These are phyloP conservation scores for Mucor lusitanicus DNA, from an alignment of 371 early-diverging fungal species.

Conservation along the genomic window DNA sequence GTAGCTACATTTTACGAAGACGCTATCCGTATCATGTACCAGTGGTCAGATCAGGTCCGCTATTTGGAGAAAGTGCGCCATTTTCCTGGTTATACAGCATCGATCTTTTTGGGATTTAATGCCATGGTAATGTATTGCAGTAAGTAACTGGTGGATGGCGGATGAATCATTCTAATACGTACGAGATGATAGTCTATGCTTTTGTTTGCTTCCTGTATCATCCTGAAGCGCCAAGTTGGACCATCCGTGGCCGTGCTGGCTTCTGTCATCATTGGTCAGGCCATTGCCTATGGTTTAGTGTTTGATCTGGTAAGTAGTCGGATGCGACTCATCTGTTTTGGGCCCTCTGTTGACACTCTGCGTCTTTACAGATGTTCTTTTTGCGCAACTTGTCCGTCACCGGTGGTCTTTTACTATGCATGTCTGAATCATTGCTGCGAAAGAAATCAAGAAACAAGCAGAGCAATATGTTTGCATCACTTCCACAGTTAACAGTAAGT, in stretches of 20 bases:
- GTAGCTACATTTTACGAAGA: slow-evolving; percentile 46
- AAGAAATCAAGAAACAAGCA: slow-evolving; percentile 27
- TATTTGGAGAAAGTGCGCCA: slow-evolving; percentile 28
- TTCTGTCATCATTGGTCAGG: slow-evolving; percentile 75
- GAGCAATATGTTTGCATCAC: slow-evolving; percentile 69
- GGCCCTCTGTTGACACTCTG: not conserved
- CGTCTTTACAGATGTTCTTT: slow-evolving; percentile 62
- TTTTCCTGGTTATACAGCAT: slow-evolving; percentile 15
- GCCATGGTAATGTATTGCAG: slow-evolving; percentile 47
- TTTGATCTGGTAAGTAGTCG: slow-evolving; percentile 65
- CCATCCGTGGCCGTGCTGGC: slow-evolving; percentile 75
- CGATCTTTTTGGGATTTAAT: slow-evolving; percentile 53
- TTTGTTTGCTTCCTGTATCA: slow-evolving; percentile 72
- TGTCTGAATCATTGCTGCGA: slow-evolving; percentile 66
- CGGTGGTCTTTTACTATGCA: slow-evolving; percentile 89
- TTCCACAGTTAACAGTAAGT: slow-evolving; percentile 78
- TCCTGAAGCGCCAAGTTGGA: slow-evolving; percentile 74
- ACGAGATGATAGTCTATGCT: slow-evolving; percentile 63
- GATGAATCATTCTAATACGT: not conserved
- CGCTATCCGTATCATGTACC: slow-evolving; percentile 31
- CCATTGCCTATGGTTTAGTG: slow-evolving; percentile 87
- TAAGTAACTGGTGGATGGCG: not conserved
- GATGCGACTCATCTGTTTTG: too few species aligned
- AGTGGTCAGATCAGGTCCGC: slow-evolving; percentile 32
- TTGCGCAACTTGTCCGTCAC: slow-evolving; percentile 86